Conservation (phyloP, 129 eudicot species). For the Saposhnikovia divaricata region DNA sequence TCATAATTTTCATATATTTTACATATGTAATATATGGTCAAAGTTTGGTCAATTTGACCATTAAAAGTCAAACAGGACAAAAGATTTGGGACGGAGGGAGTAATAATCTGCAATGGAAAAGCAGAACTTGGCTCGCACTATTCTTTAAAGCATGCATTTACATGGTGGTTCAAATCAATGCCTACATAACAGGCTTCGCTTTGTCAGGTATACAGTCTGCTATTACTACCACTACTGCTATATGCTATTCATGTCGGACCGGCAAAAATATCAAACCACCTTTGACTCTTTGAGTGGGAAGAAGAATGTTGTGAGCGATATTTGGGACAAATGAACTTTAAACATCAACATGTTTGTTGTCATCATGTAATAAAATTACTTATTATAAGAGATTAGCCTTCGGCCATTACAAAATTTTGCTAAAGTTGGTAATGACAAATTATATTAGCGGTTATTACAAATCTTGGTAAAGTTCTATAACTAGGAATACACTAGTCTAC, state of each 20-base stretch:
- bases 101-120: neutral
- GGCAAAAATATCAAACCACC: neutral
- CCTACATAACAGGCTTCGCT: neutral
- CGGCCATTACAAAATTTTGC: neutral
- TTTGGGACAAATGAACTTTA: neutral
- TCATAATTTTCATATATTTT: no score
- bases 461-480: neutral
- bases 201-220: neutral
- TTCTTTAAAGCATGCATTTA: neutral
- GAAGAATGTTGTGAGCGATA: neutral
- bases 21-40: no score
- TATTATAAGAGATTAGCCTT: neutral
- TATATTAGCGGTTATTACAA: neutral
- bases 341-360: neutral
- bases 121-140: neutral
- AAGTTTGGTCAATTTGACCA: no score
- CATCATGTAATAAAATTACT: neutral
- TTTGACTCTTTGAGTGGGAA: neutral
- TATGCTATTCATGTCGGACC: neutral
- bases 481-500: neutral
- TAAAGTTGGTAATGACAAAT: neutral
- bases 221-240: neutral
- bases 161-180: neutral
- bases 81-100: no score
- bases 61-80: no score